phyloP scores from a whole-genome alignment of 2,329 filamentous ascomycete species.

The Sclerotinia borealis region DNA sequence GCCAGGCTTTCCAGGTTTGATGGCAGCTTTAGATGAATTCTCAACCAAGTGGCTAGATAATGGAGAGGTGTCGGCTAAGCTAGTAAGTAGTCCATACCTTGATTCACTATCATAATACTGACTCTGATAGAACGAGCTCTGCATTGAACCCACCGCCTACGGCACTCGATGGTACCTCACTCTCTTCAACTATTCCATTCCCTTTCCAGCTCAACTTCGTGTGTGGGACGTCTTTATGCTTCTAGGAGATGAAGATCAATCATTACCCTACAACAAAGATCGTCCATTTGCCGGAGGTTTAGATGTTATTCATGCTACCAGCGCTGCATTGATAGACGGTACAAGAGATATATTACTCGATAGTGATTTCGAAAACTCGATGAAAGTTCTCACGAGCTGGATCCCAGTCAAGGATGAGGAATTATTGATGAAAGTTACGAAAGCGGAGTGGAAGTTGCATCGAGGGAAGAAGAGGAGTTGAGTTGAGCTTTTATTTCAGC shows the following conservation, averaged over 20 bases:
- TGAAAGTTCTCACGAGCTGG: slow-evolving; percentile 94
- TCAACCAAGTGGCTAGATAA: slow-evolving; percentile 74
- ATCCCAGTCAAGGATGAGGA: slow-evolving; percentile 93
- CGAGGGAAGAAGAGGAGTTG: slow-evolving; percentile 37
- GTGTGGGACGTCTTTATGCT: slow-evolving; percentile 99
- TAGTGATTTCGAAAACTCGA: slow-evolving; percentile 93
- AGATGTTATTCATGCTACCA: slow-evolving; percentile 83
- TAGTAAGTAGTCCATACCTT: slow-evolving; percentile 51
- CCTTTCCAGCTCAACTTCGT: slow-evolving; percentile 86
- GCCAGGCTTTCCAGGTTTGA: slow-evolving; percentile 77
- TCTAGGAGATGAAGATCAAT: slow-evolving; percentile 65
- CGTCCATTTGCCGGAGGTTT: slow-evolving; percentile 57
- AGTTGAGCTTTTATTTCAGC: not conserved
- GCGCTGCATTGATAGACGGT: slow-evolving; percentile 84
- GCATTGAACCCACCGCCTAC: slow-evolving; percentile 84
- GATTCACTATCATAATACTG: slow-evolving; percentile 5
- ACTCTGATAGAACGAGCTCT: slow-evolving; percentile 57
- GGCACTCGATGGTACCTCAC: slow-evolving; percentile 97
- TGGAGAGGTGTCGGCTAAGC: slow-evolving; percentile 71
- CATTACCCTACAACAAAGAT: slow-evolving; percentile 25
- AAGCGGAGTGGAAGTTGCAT: slow-evolving; percentile 74
- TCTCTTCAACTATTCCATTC: slow-evolving; percentile 93
- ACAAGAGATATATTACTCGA: slow-evolving; percentile 83
- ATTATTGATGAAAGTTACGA: slow-evolving; percentile 82
- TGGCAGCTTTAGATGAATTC: slow-evolving; percentile 80